These are phyloP conservation scores for Stereocaulon alpinum DNA, from an alignment of 495 filamentous ascomycete species.

Conservation along the genomic window DNA sequence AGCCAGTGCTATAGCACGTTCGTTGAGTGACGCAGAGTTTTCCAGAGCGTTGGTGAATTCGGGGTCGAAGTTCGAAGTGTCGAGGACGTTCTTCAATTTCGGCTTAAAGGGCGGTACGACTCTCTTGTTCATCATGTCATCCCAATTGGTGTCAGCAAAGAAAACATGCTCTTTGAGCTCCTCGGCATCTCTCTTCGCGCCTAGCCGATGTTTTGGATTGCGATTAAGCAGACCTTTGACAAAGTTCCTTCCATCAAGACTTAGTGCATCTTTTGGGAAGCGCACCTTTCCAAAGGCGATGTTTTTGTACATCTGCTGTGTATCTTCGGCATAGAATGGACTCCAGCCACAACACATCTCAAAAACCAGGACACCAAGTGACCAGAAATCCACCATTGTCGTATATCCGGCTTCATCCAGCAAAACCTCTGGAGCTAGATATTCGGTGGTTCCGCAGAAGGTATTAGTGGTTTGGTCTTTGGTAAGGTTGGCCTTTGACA, in stretches of 20 bases:
- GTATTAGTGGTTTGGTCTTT: conserved; percentile 98
- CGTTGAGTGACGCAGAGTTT: conserved; percentile 73
- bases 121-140: conserved; percentile 70
- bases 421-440: conserved; percentile 89
- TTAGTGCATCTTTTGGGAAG: conserved; percentile 89
- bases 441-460: conserved; percentile 97
- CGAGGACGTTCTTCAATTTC: conserved; percentile 84
- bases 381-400: conserved; percentile 99
- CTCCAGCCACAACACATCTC: conserved; percentile 99
- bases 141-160: conserved; percentile 91
- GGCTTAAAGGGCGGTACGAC: conserved; percentile 98
- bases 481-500: conserved; percentile 93
- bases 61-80: conserved; percentile 96
- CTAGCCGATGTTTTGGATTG: conserved; percentile 90
- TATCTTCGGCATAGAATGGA: conserved; percentile 97
- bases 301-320: conserved; percentile 99
- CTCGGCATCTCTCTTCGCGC: conserved; percentile 82
- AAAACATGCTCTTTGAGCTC: conserved; percentile 93
- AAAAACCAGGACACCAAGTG: conserved; percentile 91
- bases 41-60: conserved; percentile 95
- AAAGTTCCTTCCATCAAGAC: conserved; percentile 89
- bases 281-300: conserved; percentile 97
- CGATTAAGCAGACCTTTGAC: conserved; percentile 95
- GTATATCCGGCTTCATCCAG: conserved; percentile 97
- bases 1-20: conserved; percentile 67